Evolutionary conservation across 371 early-diverging fungal species (phyloP).

Genomic region (Mucor mucedo): DNA sequence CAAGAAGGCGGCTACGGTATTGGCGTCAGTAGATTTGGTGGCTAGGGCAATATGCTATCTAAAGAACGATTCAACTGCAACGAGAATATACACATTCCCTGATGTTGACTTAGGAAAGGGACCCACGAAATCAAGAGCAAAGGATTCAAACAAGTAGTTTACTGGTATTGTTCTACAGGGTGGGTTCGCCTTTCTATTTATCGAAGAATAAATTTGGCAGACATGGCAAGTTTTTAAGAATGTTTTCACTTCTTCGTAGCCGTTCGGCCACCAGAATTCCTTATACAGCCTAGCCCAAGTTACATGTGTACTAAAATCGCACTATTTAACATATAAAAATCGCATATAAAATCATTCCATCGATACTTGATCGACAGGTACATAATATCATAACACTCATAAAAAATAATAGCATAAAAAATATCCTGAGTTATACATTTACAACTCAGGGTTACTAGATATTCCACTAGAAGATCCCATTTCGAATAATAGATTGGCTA

Average conservation of each 20-base stretch:
- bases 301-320: slow-evolving; percentile 15
- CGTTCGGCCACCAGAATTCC: slow-evolving; percentile 12
- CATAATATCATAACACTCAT: no score
- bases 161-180: not conserved
- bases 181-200: not conserved
- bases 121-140: slow-evolving; percentile 48
- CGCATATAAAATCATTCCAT: no score
- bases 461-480: no score
- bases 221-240: not conserved
- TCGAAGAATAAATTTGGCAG: no score
- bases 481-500: no score
- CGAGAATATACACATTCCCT: slow-evolving; percentile 46
- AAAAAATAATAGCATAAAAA: no score
- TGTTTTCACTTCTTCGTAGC: not conserved
- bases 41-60: slow-evolving; percentile 49
- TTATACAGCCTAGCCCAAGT: slow-evolving; percentile 6
- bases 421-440: no score
- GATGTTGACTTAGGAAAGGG: slow-evolving; percentile 12
- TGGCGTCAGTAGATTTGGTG: slow-evolving; percentile 25
- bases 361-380: no score
- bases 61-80: slow-evolving; percentile 49
- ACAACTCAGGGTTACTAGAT: no score
- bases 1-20: slow-evolving; percentile 36
- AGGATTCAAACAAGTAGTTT: slow-evolving; percentile 28
- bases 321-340: no score